phyloP scores from a whole-genome alignment of 2,329 filamentous ascomycete species.

The Colletotrichum orbiculare region DNA sequence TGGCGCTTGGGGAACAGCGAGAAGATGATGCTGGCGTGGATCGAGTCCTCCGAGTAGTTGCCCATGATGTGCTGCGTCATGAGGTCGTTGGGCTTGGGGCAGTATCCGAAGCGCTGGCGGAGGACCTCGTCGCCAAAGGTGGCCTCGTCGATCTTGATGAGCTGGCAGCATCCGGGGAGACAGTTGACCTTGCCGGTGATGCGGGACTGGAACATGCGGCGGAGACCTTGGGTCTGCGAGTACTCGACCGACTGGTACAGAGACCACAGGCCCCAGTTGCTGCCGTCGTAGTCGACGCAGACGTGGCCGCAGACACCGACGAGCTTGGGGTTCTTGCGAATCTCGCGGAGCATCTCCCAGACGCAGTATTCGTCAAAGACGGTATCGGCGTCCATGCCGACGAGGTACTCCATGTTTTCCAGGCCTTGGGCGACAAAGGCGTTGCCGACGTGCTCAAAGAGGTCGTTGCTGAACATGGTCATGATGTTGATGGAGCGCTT shows the following conservation, averaged over 20 bases:
- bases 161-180: slow-evolving; percentile 60
- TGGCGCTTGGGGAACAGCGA: slow-evolving; percentile 55
- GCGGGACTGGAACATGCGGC: slow-evolving; percentile 60
- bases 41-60: slow-evolving; percentile 60
- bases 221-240: slow-evolving; percentile 58
- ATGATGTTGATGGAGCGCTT: slow-evolving; percentile 52
- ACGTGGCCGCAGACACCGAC: slow-evolving; percentile 62
- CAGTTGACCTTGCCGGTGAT: slow-evolving; percentile 62
- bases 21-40: slow-evolving; percentile 61
- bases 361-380: slow-evolving; percentile 58
- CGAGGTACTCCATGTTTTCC: slow-evolving; percentile 53
- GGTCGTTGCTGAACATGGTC: slow-evolving; percentile 58
- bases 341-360: slow-evolving; percentile 55
- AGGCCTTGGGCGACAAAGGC: slow-evolving; percentile 52
- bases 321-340: slow-evolving; percentile 54
- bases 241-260: slow-evolving; percentile 61
- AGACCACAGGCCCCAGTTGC: slow-evolving; percentile 56
- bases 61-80: slow-evolving; percentile 62
- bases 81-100: slow-evolving; percentile 59
- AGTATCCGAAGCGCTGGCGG: slow-evolving; percentile 59
- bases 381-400: slow-evolving; percentile 61
- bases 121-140: slow-evolving; percentile 60
- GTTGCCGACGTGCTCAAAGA: slow-evolving; percentile 54
- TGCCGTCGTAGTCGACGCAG: slow-evolving; percentile 56
- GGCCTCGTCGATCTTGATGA: slow-evolving; percentile 60